Evolutionary conservation across 495 filamentous ascomycete genomes (phyloP).

Genomic region (Penicillium desertorum): DNA sequence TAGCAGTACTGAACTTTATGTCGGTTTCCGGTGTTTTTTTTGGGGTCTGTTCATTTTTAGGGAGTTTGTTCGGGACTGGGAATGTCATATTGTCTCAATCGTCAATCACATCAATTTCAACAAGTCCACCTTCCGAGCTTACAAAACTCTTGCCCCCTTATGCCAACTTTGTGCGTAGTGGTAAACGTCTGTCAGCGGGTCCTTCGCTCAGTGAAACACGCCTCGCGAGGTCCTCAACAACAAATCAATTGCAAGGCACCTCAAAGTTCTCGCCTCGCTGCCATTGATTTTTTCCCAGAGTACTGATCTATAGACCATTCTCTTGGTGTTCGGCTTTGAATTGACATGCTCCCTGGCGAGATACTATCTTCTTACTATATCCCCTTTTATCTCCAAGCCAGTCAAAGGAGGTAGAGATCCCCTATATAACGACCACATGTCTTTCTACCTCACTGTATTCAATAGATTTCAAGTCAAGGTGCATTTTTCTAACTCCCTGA

Average conservation of each 20-base stretch:
- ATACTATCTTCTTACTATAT: not conserved
- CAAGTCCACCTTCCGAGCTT: constrained; percentile 1
- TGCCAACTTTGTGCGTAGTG: not conserved
- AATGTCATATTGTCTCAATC: not conserved
- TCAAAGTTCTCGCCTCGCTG: not conserved
- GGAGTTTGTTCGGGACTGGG: constrained; percentile 2
- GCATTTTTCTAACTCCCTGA: not conserved
- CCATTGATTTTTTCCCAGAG: no score
- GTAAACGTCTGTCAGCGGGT: not conserved
- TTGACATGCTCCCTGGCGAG: not conserved
- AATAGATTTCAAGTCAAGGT: not conserved
- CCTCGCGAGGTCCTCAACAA: not conserved
- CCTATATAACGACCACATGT: not conserved
- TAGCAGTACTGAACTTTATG: constrained; percentile 3
- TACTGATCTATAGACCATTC: not conserved
- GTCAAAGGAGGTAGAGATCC: not conserved
- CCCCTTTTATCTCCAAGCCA: not conserved
- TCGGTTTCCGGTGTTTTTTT: constrained; percentile 6
- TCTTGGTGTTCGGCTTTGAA: not conserved
- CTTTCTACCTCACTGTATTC: not conserved
- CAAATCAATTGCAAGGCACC: not conserved
- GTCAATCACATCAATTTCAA: not conserved
- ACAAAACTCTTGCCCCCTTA: not conserved
- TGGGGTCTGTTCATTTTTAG: not conserved
- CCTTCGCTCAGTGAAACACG: not conserved